These are phyloP conservation scores for Dendrobium huoshanense DNA, from an alignment of 106 monocot genomes.

Conservation along the genomic window DNA sequence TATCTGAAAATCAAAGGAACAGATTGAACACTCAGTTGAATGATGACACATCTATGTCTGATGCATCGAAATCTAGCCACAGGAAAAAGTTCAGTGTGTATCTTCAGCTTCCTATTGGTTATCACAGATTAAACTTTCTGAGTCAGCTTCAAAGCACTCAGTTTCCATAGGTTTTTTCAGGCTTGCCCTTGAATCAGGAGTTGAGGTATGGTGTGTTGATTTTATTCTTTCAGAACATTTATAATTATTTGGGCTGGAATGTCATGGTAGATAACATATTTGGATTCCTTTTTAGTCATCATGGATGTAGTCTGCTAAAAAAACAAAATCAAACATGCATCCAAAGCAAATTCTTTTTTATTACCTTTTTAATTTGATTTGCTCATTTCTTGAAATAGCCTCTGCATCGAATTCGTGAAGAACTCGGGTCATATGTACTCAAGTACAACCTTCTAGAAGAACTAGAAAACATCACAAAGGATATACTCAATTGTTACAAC, in stretches of 20 bases:
- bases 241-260: too few species aligned
- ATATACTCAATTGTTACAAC: constrained; percentile 50
- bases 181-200: constrained; percentile 80
- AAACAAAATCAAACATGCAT: too few species aligned
- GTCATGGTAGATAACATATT: too few species aligned
- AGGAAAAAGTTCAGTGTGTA: constrained; percentile 51
- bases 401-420: constrained; percentile 55
- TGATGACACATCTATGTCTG: constrained; percentile 42
- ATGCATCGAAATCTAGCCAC: constrained; percentile 36
- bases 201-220: constrained; percentile 40
- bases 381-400: constrained; percentile 24
- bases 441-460: constrained; percentile 44
- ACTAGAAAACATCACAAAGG: constrained; percentile 42
- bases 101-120: constrained; percentile 90
- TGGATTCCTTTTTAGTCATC: too few species aligned
- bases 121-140: constrained; percentile 78
- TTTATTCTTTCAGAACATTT: too few species aligned
- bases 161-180: constrained; percentile 83
- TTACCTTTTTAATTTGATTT: not conserved
- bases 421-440: constrained; percentile 59
- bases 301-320: too few species aligned
- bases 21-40: constrained; percentile 20
- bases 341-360: too few species aligned
- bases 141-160: constrained; percentile 61
- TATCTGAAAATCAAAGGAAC: constrained; percentile 24